Evolutionary conservation across 768 basidiomycete species (phyloP).

Genomic region (Mycena polygramma): DNA sequence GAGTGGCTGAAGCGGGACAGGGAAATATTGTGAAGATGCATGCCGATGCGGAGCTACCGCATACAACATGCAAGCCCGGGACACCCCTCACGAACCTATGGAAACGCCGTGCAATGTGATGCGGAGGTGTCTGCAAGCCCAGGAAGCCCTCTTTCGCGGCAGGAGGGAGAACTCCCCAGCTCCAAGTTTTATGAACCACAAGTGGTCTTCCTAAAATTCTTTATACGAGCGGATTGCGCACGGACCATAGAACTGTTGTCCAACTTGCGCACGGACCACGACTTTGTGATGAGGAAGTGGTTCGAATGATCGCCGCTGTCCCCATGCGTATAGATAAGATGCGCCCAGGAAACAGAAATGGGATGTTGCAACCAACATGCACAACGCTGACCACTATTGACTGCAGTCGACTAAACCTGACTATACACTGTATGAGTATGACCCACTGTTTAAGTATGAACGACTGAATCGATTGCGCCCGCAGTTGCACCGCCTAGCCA

Average conservation of each 20-base stretch:
- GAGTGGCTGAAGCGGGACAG: slow-evolving; percentile 19
- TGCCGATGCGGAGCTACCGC: slow-evolving; percentile 16
- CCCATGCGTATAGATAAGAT: too few species aligned
- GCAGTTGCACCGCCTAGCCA: too few species aligned
- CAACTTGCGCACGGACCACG: neutral
- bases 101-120: neutral
- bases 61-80: neutral
- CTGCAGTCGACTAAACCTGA: too few species aligned
- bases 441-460: too few species aligned
- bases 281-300: neutral
- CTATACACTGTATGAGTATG: too few species aligned
- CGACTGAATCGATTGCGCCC: too few species aligned
- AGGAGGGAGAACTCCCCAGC: slow-evolving; percentile 19
- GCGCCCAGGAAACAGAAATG: too few species aligned
- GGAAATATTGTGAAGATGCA: slow-evolving; percentile 15
- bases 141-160: slow-evolving; percentile 18
- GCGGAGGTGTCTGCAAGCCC: slow-evolving; percentile 10
- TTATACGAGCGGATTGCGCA: neutral
- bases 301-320: too few species aligned
- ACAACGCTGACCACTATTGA: too few species aligned
- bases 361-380: too few species aligned
- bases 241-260: slow-evolving; percentile 5
- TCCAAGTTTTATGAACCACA: neutral
- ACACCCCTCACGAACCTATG: slow-evolving; percentile 11
- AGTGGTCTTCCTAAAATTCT: neutral